Base-by-base conservation (phyloP, 441 rosid genomes). In the Omphalea diandra region DNA sequence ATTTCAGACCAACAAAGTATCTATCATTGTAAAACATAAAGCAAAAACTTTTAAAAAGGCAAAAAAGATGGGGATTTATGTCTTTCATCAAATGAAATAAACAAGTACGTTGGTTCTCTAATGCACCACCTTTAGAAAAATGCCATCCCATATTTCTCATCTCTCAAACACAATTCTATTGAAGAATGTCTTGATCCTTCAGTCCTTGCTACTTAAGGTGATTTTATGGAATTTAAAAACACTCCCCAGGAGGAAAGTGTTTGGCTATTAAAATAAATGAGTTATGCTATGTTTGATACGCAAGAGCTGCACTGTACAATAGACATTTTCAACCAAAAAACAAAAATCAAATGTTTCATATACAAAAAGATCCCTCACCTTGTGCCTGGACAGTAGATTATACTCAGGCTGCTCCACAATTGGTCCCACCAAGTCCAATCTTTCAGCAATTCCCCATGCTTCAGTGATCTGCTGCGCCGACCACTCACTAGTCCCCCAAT, bases 401-500 rank as follows among this genome's bases (percentile, higher is more conserved):
- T 94, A 94, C 76, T 91, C 97, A 1, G 97, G 97, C 77, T 94
- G 97, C 70, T 94, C 98, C 20, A 90, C 98, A 10, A 92, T 83
- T 5, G 98, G 98, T 55, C 98, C 98, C 33, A 89, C 86, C 86
- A 94, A 35, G 75, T 92, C 99, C 82, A 90, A 66, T 73, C 88
- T 84, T 73, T 92, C 86, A 0, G 98, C 99, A 66, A 86, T 41
- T 36, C 94, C 97, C 98, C 97, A 94, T 14, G 99, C 98, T 76
- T 92, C 98, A 10, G 97, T 94, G 75, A 94, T 87, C 75, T 94
- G 99, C 55, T 94, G 99, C 1, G 96, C 88, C 0, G 98, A 85
- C 99, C 98, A 94, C 81, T 94, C 99, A 71, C 98, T 94, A 11
- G 99, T 92, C 2, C 98, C 99, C 98, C 99, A 92, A 71, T 94